Evolutionary conservation across 1,284 basidiomycete species (phyloP).

Genomic region (Somion occarium): DNA sequence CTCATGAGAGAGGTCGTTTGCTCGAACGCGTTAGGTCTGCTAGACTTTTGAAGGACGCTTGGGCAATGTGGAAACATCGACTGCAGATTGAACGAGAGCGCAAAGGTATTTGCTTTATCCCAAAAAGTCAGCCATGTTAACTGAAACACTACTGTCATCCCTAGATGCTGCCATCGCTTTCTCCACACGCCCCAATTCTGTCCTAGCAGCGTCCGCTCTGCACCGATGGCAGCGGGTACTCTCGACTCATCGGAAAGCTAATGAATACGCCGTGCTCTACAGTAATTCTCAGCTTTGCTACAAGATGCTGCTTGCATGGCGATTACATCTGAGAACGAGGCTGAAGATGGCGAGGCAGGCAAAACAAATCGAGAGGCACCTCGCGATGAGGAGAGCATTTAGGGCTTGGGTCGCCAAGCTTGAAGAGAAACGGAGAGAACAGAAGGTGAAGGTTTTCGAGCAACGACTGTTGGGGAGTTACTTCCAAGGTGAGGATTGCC

Average conservation of each 20-base stretch:
- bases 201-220: constrained; percentile 35
- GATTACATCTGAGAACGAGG: constrained; percentile 47
- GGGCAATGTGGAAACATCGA: constrained; percentile 50
- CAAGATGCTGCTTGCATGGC: constrained; percentile 52
- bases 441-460: constrained; percentile 42
- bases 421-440: constrained; percentile 43
- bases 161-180: constrained; percentile 52
- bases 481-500: constrained; percentile 42
- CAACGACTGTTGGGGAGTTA: constrained; percentile 30
- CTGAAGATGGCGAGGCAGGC: constrained; percentile 54
- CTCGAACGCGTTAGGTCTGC: constrained; percentile 50
- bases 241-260: constrained; percentile 45
- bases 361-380: constrained; percentile 49
- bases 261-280: constrained; percentile 46
- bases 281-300: constrained; percentile 41
- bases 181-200: constrained; percentile 39
- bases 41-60: constrained; percentile 42
- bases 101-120: constrained; percentile 36
- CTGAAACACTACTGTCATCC: neutral
- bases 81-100: constrained; percentile 36
- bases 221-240: constrained; percentile 46
- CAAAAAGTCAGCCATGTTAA: neutral
- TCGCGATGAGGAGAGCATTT: constrained; percentile 49
- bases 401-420: constrained; percentile 47
- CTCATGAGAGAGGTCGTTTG: constrained; percentile 60